A percentile compares a stretch with the other conserved stretches of the same genome.
Evolutionary conservation across 2,329 filamentous ascomycete species (phyloP).

Genomic region (Aspergillus amoenus): DNA sequence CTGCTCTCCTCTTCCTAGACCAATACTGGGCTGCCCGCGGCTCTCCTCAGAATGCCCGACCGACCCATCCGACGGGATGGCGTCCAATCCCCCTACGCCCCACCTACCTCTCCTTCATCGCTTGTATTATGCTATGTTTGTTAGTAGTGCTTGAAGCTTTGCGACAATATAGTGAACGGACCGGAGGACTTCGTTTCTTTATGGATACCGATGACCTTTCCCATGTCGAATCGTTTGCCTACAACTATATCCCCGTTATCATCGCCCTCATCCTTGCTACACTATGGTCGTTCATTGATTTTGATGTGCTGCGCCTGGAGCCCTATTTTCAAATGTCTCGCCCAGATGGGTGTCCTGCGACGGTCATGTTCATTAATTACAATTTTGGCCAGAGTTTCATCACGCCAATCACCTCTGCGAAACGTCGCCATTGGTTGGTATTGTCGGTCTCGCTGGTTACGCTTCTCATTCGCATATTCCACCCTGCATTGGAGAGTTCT

Average conservation of each 20-base stretch:
- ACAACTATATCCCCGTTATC: slow-evolving; percentile 45
- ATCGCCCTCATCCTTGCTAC: slow-evolving; percentile 47
- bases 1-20: slow-evolving; percentile 3
- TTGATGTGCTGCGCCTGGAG: slow-evolving; percentile 51
- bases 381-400: slow-evolving; percentile 38
- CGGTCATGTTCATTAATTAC: slow-evolving; percentile 36
- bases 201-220: slow-evolving; percentile 29
- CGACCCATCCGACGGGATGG: slow-evolving; percentile 22
- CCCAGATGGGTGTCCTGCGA: slow-evolving; percentile 33
- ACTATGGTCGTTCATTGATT: slow-evolving; percentile 51
- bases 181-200: slow-evolving; percentile 32
- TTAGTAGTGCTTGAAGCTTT: slow-evolving; percentile 28
- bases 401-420: slow-evolving; percentile 31
- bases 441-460: slow-evolving; percentile 33
- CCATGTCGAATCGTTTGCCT: slow-evolving; percentile 29
- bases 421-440: slow-evolving; percentile 33
- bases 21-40: slow-evolving; percentile 11
- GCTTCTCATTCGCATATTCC: slow-evolving; percentile 31
- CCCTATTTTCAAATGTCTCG: slow-evolving; percentile 47
- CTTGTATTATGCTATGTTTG: slow-evolving; percentile 24
- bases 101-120: slow-evolving; percentile 25
- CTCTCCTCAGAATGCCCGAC: slow-evolving; percentile 10
- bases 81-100: slow-evolving; percentile 35
- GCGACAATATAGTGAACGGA: slow-evolving; percentile 29
- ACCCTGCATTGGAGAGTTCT: slow-evolving; percentile 33